These are phyloP conservation scores for Penicillium sp. DNA, from an alignment of 2,329 filamentous ascomycete species.

Conservation along the genomic window DNA sequence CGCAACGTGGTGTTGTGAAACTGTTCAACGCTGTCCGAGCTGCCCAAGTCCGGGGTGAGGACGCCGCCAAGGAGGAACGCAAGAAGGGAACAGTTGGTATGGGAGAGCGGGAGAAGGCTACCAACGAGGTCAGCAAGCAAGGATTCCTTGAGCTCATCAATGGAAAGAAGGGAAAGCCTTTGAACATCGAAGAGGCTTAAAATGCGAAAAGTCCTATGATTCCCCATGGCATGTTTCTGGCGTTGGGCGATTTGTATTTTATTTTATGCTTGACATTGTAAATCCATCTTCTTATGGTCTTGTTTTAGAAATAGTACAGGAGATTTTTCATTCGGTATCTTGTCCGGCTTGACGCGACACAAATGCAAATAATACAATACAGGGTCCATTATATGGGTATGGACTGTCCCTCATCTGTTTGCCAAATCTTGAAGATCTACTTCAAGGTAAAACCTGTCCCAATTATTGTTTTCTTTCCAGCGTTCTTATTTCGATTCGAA, in stretches of 20 bases:
- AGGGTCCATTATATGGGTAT: constrained; percentile 17
- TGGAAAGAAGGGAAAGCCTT: constrained; percentile 53
- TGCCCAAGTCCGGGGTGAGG: constrained; percentile 83
- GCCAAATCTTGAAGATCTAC: constrained; percentile 4
- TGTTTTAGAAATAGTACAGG: constrained; percentile 26
- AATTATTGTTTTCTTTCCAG: constrained; percentile 3
- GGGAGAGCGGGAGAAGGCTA: constrained; percentile 76
- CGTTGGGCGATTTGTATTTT: constrained; percentile 31
- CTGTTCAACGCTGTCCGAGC: constrained; percentile 94
- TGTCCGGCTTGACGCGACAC: constrained; percentile 18
- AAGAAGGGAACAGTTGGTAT: constrained; percentile 76
- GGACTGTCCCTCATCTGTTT: constrained; percentile 6
- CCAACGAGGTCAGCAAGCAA: constrained; percentile 96
- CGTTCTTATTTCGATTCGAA: constrained; percentile 59
- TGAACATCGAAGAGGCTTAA: constrained; percentile 47
- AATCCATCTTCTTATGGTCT: constrained; percentile 21
- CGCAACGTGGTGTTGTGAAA: constrained; percentile 90
- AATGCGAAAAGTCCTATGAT: constrained; percentile 17
- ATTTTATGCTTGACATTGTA: constrained; percentile 17
- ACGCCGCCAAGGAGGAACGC: constrained; percentile 67
- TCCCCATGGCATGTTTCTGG: constrained; percentile 34
- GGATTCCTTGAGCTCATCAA: constrained; percentile 90
- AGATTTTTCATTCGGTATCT: constrained; percentile 28
- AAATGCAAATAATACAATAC: constrained; percentile 35
- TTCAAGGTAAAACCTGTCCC: constrained; percentile 3